Percentiles rank a stretch among this genome's conserved stretches.
These are phyloP conservation scores for Entomortierella parvispora DNA, from an alignment of 192 early-diverging fungal species.

Conservation along the genomic window DNA sequence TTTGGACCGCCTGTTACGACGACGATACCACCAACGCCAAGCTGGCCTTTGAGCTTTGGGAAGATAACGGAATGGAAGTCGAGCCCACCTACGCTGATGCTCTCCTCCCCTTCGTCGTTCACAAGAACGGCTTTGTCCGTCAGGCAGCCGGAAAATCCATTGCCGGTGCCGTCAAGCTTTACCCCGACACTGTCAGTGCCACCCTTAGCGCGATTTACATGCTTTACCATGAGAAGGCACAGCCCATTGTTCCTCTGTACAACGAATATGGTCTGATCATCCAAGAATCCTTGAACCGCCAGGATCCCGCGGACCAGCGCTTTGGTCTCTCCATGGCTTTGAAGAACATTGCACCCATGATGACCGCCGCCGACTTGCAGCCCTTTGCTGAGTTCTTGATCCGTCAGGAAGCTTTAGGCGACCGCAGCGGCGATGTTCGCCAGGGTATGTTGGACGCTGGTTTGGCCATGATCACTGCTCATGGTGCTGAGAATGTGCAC, in stretches of 20 bases:
- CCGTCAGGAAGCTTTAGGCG: constrained; percentile 85
- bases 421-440: constrained; percentile 81
- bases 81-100: constrained; percentile 57
- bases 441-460: constrained; percentile 89
- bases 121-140: constrained; percentile 66
- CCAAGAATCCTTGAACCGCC: constrained; percentile 81
- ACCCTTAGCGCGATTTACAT: constrained; percentile 69
- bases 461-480: constrained; percentile 75
- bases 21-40: constrained; percentile 64
- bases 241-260: constrained; percentile 84
- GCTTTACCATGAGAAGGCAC: constrained; percentile 68
- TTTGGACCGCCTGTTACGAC: constrained; percentile 81
- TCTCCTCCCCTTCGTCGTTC: constrained; percentile 58
- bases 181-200: constrained; percentile 60
- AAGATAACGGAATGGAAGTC: constrained; percentile 67
- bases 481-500: constrained; percentile 74
- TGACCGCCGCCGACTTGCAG: constrained; percentile 59
- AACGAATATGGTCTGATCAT: constrained; percentile 93
- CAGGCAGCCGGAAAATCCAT: constrained; percentile 71
- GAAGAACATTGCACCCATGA: constrained; percentile 71
- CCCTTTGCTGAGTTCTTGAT: constrained; percentile 81
- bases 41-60: constrained; percentile 71
- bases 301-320: constrained; percentile 85
- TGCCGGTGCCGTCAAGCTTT: constrained; percentile 66
- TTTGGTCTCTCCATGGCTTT: constrained; percentile 85